Evolutionary conservation across 257 asterid genomes (phyloP), one percentile per base, ranked within the genome.

Genomic region (Solanum microdontum): DNA sequence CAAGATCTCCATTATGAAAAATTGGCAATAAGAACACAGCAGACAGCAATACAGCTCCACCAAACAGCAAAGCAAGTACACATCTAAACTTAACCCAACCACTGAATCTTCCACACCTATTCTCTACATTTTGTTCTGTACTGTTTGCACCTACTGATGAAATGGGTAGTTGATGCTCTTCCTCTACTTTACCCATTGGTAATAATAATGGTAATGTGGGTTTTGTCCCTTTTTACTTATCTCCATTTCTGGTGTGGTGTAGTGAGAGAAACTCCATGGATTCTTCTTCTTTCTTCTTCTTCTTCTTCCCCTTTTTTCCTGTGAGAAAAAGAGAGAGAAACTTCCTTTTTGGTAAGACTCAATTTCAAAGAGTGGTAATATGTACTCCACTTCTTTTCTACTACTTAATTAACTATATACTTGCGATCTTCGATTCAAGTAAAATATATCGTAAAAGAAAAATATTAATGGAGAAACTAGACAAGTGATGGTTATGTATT

Each of bases 11-110:
- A 86, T 30, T 83, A 62, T 75, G 94, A 87, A 94, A 93, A 89
- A 93, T 84, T 68, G 98, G 99, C 91, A 95, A 90, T 95, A 92
- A 93, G 88, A 94, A 96, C 51, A 94, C 55, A 90, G 97, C 96
- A 88, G 98, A 93, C 32, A 94, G 88, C 45, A 94, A 87, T 86
- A 94, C 98, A 39, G 92, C 99, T 70, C 91, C 88, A 74, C 98
- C 94, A 87, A 96, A 91, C 32, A 94, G 60, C 88, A 94, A 82
- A 89, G 90, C 94, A 89, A 93, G 48, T 82, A 94, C 93, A 87
- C 99, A 96, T 91, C 94, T 96, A 83, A 92, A 92, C 89, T 91
- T 88, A 76, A 93, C 92, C 84, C 88, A 24, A 87, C 91, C 90
- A 82, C 88, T 86, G 79, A 91, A 68, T 88, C 93, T 91, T 43